These are phyloP conservation scores for Lasiosphaeria miniovina DNA, from an alignment of 495 filamentous ascomycete genomes.

Conservation along the genomic window DNA sequence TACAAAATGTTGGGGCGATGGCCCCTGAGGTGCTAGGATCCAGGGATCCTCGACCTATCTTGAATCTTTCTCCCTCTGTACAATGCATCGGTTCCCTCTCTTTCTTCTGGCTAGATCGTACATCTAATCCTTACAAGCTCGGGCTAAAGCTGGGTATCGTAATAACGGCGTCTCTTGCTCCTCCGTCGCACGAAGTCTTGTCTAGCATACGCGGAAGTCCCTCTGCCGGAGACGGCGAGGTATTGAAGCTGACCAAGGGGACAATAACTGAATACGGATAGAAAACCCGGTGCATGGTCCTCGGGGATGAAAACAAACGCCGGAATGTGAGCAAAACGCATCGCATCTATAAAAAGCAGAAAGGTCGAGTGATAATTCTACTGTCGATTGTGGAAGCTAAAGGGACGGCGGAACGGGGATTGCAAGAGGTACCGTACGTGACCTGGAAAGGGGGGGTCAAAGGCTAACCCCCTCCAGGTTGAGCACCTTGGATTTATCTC, in stretches of 20 bases:
- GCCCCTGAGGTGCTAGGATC: too few species aligned
- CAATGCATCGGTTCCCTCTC: constrained; percentile 52
- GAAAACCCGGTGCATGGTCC: neutral
- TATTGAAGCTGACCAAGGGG: neutral
- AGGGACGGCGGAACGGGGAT: neutral
- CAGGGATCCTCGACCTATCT: too few species aligned
- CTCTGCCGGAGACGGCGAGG: neutral
- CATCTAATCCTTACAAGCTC: neutral
- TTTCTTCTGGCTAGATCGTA: neutral
- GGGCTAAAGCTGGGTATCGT: constrained; percentile 14
- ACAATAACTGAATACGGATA: neutral
- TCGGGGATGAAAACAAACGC: constrained; percentile 13
- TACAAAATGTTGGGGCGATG: too few species aligned
- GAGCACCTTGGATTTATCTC: constrained; percentile 51
- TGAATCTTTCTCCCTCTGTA: too few species aligned
- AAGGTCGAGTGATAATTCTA: constrained; percentile 17
- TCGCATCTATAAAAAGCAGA: constrained; percentile 11
- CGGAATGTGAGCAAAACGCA: constrained; percentile 11
- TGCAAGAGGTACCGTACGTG: neutral
- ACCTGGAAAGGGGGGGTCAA: constrained; percentile 18
- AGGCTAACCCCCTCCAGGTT: constrained; percentile 36
- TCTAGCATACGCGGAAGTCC: neutral
- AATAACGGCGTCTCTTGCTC: constrained; percentile 13
- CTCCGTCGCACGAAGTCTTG: neutral
- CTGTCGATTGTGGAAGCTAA: constrained; percentile 13